phyloP scores from a whole-genome alignment of 163 green algal genomes.

The Chloroidium sp. region DNA sequence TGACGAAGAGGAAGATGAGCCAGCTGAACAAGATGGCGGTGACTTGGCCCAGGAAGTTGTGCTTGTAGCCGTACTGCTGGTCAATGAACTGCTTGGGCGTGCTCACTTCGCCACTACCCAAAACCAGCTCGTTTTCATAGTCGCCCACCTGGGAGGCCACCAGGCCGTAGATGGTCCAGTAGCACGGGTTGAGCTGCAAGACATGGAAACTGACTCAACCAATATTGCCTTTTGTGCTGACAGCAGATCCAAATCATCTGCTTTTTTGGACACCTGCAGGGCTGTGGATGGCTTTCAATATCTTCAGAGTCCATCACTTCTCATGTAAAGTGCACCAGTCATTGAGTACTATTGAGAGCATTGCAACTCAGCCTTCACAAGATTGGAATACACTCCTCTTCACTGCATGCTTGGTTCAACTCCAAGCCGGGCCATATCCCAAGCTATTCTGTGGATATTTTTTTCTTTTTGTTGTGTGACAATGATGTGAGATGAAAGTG shows the following conservation, averaged over 20 bases:
- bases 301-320: too few species aligned
- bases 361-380: background rate
- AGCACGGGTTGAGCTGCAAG: background rate
- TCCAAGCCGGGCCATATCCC: background rate
- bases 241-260: background rate
- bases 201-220: background rate
- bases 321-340: too few species aligned
- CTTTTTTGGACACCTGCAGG: too few species aligned
- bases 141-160: constrained; percentile 33
- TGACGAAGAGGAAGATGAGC: background rate
- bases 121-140: background rate
- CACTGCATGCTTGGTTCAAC: background rate
- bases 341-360: background rate
- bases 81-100: constrained; percentile 13
- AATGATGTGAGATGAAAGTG: too few species aligned
- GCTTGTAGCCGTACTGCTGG: constrained; percentile 28
- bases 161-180: constrained; percentile 30
- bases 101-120: background rate
- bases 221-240: background rate
- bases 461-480: too few species aligned
- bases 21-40: background rate
- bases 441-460: too few species aligned
- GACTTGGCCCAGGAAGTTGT: constrained; percentile 12
- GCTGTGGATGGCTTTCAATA: too few species aligned
- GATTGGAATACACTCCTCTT: too few species aligned